Evolutionary conservation across 148 eudicot genomes (phyloP).

Genomic region (Rhododendron kiyosumense): DNA sequence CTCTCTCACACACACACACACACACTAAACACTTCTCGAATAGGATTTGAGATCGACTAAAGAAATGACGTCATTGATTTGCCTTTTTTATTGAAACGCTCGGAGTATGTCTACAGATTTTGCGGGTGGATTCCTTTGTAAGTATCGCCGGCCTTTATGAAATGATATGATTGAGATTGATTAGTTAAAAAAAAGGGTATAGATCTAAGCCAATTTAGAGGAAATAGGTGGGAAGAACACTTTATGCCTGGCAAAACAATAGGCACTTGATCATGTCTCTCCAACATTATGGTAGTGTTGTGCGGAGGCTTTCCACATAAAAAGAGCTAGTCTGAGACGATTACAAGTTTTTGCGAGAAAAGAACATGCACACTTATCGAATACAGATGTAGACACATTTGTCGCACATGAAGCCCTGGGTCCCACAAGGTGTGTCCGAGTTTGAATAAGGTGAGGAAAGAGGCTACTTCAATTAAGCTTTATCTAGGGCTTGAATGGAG

Average conservation of each 20-base stretch:
- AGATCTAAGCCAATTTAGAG: neutral
- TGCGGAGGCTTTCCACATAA: neutral
- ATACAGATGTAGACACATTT: neutral
- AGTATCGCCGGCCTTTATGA: too few species aligned
- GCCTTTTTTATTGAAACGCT: neutral
- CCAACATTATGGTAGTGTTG: neutral
- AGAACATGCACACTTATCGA: neutral
- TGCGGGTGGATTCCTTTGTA: too few species aligned
- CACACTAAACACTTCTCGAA: neutral
- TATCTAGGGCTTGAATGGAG: conserved; percentile 39
- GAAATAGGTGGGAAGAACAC: neutral
- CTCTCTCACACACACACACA: too few species aligned
- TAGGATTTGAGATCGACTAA: neutral
- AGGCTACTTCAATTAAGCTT: neutral
- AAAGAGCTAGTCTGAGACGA: neutral
- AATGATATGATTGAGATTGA: too few species aligned
- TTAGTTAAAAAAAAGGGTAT: neutral
- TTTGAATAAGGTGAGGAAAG: neutral
- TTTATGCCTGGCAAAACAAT: neutral
- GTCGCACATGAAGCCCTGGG: neutral
- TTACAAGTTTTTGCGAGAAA: neutral
- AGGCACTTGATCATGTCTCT: neutral
- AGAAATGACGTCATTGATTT: conserved; percentile 4
- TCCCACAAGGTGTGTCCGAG: neutral
- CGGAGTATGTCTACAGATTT: neutral